Evolutionary conservation across 345 rosid genomes (phyloP), one percentile per base, ranked within the genome.

Genomic region (Eucalyptus erythrocorys): DNA sequence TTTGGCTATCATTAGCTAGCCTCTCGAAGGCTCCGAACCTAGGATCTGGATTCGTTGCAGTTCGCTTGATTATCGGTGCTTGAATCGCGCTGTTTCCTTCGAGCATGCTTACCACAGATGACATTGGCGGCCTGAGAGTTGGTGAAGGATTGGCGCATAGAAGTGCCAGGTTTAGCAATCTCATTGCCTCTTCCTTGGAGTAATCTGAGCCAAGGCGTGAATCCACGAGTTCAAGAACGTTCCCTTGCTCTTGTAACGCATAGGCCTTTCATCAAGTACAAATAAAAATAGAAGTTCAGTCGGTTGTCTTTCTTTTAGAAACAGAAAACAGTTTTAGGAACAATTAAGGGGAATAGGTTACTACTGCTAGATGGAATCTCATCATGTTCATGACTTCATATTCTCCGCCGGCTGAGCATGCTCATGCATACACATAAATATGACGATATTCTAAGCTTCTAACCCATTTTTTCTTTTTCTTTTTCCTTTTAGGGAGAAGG

Each of bases 131-230:
- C 90, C 99, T 93, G 47, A 96, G 82, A 43, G 98, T 96, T 8
- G 99, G 99, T 88, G 99, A 97, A 32, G 96, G 95, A 85, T 96
- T 97, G 86, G 99, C 95, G 94, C 99, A 97, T 86, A 93, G 90
- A 9, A 97, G 92, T 87, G 96, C 97, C 71, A 97, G n/a, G 93
- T 93, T 93, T 55, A 97, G 94, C 94, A 96, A 89, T 87, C 92
- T 87, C 94, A 90, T 88, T 53, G 97, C 99, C 91, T 96, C 98
- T 76, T 91, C 86, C 91, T 92, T 91, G 10, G 95, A 88, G 88
- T 91, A 95, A 37, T 89, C 48, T 49, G 94, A 91, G 87, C 97
- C 97, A 2, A 97, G 96, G 85, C 49, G 88, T 12, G 94, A 94
- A 91, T 96, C 99, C 76, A 97, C 97, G 3, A 97, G 98, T 22